These are phyloP conservation scores for Colletotrichum ledebouriae DNA, from an alignment of 2,329 filamentous ascomycete species.

Conservation along the genomic window DNA sequence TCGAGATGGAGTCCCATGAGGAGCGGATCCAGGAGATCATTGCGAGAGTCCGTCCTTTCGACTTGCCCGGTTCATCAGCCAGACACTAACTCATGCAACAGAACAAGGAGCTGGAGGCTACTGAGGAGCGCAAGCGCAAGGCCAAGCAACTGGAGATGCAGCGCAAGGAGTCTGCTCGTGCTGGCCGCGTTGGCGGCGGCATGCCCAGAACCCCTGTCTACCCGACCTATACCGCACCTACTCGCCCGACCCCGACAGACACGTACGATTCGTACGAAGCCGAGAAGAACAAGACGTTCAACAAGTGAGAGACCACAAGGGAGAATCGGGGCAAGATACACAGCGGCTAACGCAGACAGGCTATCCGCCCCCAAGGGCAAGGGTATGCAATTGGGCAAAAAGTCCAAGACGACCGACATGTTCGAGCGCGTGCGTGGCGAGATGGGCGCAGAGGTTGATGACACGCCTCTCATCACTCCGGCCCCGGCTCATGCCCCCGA, in stretches of 20 bases:
- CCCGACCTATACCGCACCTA: slow-evolving; percentile 87
- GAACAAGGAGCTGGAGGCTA: slow-evolving; percentile 99
- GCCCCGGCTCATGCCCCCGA: slow-evolving; percentile 64
- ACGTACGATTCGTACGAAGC: slow-evolving; percentile 96
- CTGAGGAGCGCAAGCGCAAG: slow-evolving; percentile 97
- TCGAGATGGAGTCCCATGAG: slow-evolving; percentile 99
- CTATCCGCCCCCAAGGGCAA: slow-evolving; percentile 81
- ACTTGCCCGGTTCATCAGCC: background rate
- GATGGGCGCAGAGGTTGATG: slow-evolving; percentile 87
- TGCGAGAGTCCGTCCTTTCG: slow-evolving; percentile 73
- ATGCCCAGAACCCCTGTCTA: slow-evolving; percentile 84
- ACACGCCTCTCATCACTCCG: slow-evolving; percentile 77
- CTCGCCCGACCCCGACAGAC: slow-evolving; percentile 79
- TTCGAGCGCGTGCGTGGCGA: slow-evolving; percentile 96
- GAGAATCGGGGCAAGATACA: too few relatives aligned
- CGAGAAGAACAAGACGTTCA: slow-evolving; percentile 93
- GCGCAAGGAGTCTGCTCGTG: slow-evolving; percentile 92
- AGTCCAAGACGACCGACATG: slow-evolving; percentile 97
- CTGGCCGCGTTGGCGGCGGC: slow-evolving; percentile 68
- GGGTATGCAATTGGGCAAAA: slow-evolving; percentile 99
- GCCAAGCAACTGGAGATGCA: slow-evolving; percentile 99
- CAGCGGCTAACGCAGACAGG: slow-evolving; percentile 25
- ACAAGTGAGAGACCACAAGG: slow-evolving; percentile 70
- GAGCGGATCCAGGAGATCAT: slow-evolving; percentile 99
- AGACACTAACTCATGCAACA: slow-evolving; percentile 55